Evolutionary conservation across 2,329 filamentous ascomycete genomes (phyloP).

Genomic region (Fusarium coffeatum): DNA sequence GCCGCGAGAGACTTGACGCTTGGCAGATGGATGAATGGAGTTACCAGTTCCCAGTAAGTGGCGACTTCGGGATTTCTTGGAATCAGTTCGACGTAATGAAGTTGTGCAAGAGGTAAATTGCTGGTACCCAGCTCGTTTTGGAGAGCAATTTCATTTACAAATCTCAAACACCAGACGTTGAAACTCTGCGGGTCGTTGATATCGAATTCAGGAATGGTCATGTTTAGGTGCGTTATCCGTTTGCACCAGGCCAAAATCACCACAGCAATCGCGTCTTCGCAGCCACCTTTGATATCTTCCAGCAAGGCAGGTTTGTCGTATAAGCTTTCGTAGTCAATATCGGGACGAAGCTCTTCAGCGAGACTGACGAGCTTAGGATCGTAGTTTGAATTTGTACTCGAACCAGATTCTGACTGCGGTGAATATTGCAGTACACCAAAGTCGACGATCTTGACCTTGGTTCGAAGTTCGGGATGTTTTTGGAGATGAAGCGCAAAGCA

Average conservation of each 20-base stretch:
- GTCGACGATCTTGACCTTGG: rapidly evolving
- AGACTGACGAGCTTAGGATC: not conserved
- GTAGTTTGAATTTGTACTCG: not conserved
- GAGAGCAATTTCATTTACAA: not conserved
- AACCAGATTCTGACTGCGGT: not conserved
- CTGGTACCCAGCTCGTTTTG: too few relatives aligned
- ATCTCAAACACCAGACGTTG: not conserved
- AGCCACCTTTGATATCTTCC: not conserved
- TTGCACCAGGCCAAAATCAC: not conserved
- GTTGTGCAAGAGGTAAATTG: not conserved
- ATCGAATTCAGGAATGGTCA: rapidly evolving
- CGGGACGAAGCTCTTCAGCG: not conserved
- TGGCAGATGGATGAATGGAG: not conserved
- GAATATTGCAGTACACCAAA: not conserved
- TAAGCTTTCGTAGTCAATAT: not conserved
- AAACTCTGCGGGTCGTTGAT: not conserved
- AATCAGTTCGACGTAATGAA: not conserved
- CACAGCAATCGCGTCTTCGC: not conserved
- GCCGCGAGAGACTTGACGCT: not conserved
- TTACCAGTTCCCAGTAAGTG: not conserved
- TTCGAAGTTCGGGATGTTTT: not conserved
- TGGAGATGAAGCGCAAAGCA: not conserved
- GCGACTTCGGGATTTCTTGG: rapidly evolving
- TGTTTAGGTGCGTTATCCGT: not conserved
- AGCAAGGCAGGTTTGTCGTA: not conserved